phyloP scores from a whole-genome alignment of 257 asterid species.

The Rubia yunnanensis region DNA sequence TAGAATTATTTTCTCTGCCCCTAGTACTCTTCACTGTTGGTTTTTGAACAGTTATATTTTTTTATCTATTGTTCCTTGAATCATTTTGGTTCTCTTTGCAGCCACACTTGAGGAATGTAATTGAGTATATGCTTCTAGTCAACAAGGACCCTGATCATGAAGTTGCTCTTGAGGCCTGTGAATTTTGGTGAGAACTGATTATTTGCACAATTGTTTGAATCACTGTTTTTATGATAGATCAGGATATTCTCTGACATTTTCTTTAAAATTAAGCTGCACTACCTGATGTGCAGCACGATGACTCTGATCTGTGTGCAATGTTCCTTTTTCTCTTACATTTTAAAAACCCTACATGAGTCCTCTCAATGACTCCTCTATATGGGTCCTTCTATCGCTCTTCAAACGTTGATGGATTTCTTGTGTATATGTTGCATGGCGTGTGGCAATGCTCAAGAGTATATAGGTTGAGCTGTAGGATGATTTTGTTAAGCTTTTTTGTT shows the following conservation, averaged over 20 bases:
- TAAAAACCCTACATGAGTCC: background rate
- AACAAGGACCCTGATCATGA: constrained; percentile 89
- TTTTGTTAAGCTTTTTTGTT: background rate
- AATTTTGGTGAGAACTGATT: constrained; percentile 57
- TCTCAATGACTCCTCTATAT: background rate
- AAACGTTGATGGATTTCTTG: background rate
- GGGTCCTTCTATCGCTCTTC: background rate
- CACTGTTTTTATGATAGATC: background rate
- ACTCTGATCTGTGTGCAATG: background rate
- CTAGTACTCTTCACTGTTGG: background rate
- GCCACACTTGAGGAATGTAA: constrained; percentile 84
- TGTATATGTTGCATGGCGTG: background rate
- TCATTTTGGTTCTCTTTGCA: constrained; percentile 32
- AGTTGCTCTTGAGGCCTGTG: constrained; percentile 99
- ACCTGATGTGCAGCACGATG: background rate
- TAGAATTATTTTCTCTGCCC: background rate
- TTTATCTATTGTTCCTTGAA: constrained; percentile 20
- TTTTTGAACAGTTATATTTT: background rate
- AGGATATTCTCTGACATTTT: background rate
- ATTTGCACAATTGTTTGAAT: background rate
- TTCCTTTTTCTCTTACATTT: too few species aligned
- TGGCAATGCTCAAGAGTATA: background rate
- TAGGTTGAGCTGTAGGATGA: background rate
- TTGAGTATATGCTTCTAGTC: constrained; percentile 82
- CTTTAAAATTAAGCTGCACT: background rate